A percentile compares a stretch with the other conserved stretches of the same genome.
Evolutionary conservation across 2,329 filamentous ascomycete genomes (phyloP).

Genomic region (Coniella lustricola): DNA sequence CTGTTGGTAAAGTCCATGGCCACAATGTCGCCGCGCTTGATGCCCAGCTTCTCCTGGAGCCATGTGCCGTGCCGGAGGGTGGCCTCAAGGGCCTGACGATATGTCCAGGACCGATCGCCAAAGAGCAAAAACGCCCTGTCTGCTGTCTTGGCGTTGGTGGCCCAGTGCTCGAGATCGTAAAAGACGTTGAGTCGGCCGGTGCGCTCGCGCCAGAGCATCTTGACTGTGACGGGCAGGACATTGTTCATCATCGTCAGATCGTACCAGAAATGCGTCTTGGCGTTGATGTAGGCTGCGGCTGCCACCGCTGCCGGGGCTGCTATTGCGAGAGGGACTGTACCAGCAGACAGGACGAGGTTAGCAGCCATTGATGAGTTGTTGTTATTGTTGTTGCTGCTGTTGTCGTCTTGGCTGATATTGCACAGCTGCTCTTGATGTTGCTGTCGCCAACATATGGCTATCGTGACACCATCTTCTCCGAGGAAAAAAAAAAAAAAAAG

Average conservation of each 20-base stretch:
- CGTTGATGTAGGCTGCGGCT: slow-evolving; percentile 71
- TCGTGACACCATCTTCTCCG: too few relatives aligned
- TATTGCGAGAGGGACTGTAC: slow-evolving; percentile 43
- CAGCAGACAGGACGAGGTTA: slow-evolving; percentile 6
- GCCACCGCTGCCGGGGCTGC: slow-evolving; percentile 57
- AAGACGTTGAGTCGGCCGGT: slow-evolving; percentile 63
- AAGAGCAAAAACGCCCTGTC: slow-evolving; percentile 58
- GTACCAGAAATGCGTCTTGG: slow-evolving; percentile 57
- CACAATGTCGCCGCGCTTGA: slow-evolving; percentile 68
- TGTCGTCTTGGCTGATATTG: too few relatives aligned
- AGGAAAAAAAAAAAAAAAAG: too few relatives aligned
- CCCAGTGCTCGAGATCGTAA: slow-evolving; percentile 65
- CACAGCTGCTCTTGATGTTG: background rate
- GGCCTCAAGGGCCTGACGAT: slow-evolving; percentile 65
- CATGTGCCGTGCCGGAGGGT: slow-evolving; percentile 68
- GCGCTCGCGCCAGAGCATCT: slow-evolving; percentile 40
- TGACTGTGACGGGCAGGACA: slow-evolving; percentile 38
- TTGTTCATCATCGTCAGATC: slow-evolving; percentile 56
- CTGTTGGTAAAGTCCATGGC: slow-evolving; percentile 78
- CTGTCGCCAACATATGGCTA: background rate
- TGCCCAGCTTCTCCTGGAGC: slow-evolving; percentile 56
- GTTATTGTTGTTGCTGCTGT: background rate
- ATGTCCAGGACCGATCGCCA: slow-evolving; percentile 63
- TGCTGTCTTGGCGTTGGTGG: slow-evolving; percentile 43
- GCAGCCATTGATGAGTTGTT: slow-evolving; percentile 3